Evolutionary conservation across 1,284 basidiomycete species (phyloP).

Genomic region (Puccinia sorghi): DNA sequence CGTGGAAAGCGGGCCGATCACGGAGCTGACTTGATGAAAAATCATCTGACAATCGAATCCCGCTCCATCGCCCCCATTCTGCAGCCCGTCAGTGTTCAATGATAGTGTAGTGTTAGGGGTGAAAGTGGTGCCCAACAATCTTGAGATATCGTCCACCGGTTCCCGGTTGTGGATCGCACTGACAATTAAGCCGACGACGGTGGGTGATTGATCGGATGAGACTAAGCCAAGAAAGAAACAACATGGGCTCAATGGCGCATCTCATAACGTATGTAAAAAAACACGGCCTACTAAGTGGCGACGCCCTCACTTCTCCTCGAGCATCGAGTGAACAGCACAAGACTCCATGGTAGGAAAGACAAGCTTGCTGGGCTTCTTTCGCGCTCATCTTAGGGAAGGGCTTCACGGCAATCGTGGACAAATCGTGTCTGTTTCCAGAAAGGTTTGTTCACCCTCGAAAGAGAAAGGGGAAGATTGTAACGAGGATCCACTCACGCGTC

Average conservation of each 20-base stretch:
- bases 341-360: conserved; percentile 12
- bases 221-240: background rate
- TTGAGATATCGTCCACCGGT: conserved; percentile 10
- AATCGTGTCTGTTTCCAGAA: background rate
- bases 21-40: background rate
- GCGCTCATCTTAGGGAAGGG: background rate
- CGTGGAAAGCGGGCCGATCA: background rate
- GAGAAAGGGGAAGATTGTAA: background rate
- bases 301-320: conserved; percentile 14
- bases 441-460: background rate
- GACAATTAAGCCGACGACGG: background rate
- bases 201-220: background rate
- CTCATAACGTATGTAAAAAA: background rate
- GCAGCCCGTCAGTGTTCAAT: background rate
- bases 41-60: background rate
- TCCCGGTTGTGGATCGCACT: conserved; percentile 22
- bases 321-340: conserved; percentile 11
- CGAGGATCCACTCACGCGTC: background rate
- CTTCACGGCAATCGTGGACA: conserved; percentile 8
- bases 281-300: background rate
- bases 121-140: background rate
- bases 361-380: background rate
- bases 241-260: background rate
- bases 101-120: background rate
- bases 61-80: background rate